These are phyloP conservation scores for Mycena latifolia DNA, from an alignment of 768 basidiomycete species.

Conservation along the genomic window DNA sequence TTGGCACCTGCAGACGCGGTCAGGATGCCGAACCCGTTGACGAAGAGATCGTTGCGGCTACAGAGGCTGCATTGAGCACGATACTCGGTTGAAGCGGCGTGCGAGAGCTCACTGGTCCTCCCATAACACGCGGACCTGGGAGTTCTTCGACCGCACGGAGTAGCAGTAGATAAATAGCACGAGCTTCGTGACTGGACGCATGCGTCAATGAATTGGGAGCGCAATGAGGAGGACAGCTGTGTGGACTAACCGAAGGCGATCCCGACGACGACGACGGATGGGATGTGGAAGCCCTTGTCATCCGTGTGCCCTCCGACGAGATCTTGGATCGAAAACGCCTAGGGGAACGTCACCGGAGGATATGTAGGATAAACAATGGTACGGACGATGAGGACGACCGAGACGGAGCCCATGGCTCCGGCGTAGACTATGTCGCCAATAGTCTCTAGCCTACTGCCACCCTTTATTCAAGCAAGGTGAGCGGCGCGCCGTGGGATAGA, in stretches of 20 bases:
- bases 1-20: conserved; percentile 61
- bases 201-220: not conserved
- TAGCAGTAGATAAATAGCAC: conserved; percentile 71
- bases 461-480: conserved; percentile 23
- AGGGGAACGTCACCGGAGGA: not conserved
- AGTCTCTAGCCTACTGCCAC: conserved; percentile 66
- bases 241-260: conserved; percentile 60
- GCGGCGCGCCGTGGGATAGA: conserved; percentile 65
- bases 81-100: not conserved
- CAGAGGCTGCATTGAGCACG: not conserved
- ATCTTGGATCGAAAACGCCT: conserved; percentile 49
- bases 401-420: conserved; percentile 31
- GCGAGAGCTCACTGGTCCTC: conserved; percentile 53
- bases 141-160: conserved; percentile 57
- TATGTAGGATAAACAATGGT: conserved; percentile 41
- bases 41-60: conserved; percentile 56
- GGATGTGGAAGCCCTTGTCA: conserved; percentile 55
- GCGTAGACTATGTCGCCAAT: conserved; percentile 68
- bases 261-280: conserved; percentile 65
- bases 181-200: conserved; percentile 60
- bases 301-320: conserved; percentile 5
- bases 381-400: conserved; percentile 44
- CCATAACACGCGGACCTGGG: conserved; percentile 73
- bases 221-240: not conserved
- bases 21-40: conserved; percentile 59